Evolutionary conservation across 257 asterid genomes (phyloP), one percentile per base, ranked within the genome.

Genomic region (Marsdenia floribunda): DNA sequence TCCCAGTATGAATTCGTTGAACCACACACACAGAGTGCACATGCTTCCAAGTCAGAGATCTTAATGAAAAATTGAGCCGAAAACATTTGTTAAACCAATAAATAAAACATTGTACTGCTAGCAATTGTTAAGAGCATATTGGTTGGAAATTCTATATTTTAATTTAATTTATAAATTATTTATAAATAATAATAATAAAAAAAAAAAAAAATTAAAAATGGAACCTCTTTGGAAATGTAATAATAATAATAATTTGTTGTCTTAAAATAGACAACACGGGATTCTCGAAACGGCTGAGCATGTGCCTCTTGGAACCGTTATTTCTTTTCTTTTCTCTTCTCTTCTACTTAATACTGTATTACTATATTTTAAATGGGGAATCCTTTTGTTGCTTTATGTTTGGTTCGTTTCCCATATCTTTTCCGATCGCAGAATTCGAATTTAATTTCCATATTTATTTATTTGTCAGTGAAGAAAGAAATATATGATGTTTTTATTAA

Each of bases 101-200:
- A 63, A 57, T 66, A n/a, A 15, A 73, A 55, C 57, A 69, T 65
- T 46, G 71, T 53, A 60, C 64, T 60, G 60, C 40, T 42, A 24
- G 57, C 76, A 40, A 50, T 70, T 79, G 46, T 22, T 55, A 54
- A 64, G 44, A 37, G 46, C 33, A 73, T 80, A 67, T 80, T 71
- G 65, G 71, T 76, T 63, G 78, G 77, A 71, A 53, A 55, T 38
- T 24, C 24, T 16, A 2, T 6, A 0, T 6, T 44, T 44, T 44
- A 6, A 44, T 6, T 6, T 5, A 3, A 1, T 38, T 38, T 38
- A 38, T 38, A 38, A 38, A 29, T 29, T 29, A 29, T 29, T 29
- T 29, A 0, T 29, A 29, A 29, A 29, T 29, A 29, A 29, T 29
- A 29, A 29, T 29, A 29, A 29, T 1, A 29, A 29, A 0, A 29